These are phyloP conservation scores for Backusella sp. DNA, from an alignment of 192 early-diverging fungal species.

Conservation along the genomic window DNA sequence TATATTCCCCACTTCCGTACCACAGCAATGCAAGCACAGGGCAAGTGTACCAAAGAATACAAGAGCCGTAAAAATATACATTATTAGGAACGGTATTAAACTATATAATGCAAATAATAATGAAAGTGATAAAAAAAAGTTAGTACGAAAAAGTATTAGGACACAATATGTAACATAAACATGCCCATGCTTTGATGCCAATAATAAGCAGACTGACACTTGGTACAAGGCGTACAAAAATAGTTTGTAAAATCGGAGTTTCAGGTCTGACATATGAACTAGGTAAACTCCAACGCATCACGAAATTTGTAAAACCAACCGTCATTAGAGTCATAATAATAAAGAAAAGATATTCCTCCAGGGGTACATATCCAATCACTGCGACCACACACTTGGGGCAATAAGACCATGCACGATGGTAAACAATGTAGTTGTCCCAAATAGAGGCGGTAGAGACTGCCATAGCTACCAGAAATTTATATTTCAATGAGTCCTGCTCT, in stretches of 20 bases:
- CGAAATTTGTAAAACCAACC: constrained; percentile 29
- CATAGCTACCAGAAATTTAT: constrained; percentile 31
- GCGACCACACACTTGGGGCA: constrained; percentile 42
- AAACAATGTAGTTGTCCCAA: constrained; percentile 61
- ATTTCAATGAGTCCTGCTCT: constrained; percentile 25
- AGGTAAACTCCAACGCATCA: constrained; percentile 38
- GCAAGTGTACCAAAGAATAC: constrained; percentile 44
- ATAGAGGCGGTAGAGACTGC: constrained; percentile 48
- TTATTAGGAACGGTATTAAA: constrained; percentile 32
- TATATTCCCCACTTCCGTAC: constrained; percentile 46
- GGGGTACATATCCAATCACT: constrained; percentile 57
- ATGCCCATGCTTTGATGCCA: constrained; percentile 30
- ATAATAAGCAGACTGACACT: constrained; percentile 15
- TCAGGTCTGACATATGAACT: constrained; percentile 23
- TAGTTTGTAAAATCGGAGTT: not conserved
- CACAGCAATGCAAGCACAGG: constrained; percentile 51
- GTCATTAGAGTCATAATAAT: constrained; percentile 53
- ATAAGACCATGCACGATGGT: constrained; percentile 52
- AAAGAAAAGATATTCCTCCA: constrained; percentile 62
- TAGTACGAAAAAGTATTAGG: not conserved
- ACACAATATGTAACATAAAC: not conserved
- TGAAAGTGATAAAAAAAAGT: not conserved
- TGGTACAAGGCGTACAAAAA: constrained; percentile 24
- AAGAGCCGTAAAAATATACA: constrained; percentile 43
- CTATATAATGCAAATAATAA: constrained; percentile 13